Evolutionary conservation across 2,329 filamentous ascomycete species (phyloP).

Genomic region (Colletotrichum camelliae): DNA sequence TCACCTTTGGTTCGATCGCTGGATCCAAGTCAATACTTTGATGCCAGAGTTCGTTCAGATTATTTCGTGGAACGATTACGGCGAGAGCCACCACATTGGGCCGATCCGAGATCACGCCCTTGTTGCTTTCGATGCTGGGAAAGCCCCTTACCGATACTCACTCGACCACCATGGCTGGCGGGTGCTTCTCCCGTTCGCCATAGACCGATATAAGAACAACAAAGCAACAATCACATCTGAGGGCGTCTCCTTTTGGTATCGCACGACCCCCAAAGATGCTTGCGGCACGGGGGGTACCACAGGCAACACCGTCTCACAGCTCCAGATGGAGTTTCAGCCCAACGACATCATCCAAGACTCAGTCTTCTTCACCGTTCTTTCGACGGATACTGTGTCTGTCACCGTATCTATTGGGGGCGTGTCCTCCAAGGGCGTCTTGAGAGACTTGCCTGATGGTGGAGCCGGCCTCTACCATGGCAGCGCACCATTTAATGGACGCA

Average conservation of each 20-base stretch:
- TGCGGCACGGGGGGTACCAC: conserved; percentile 33
- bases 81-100: conserved; percentile 60
- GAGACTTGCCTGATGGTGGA: neutral
- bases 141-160: conserved; percentile 52
- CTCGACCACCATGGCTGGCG: conserved; percentile 54
- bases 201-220: conserved; percentile 52
- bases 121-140: neutral
- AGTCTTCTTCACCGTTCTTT: conserved; percentile 25
- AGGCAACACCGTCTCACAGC: conserved; percentile 30
- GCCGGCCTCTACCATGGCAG: conserved; percentile 34
- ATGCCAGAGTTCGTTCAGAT: conserved; percentile 58
- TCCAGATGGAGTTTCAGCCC: conserved; percentile 27
- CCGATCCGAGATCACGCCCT: conserved; percentile 38
- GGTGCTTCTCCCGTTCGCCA: conserved; percentile 52
- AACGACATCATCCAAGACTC: conserved; percentile 14
- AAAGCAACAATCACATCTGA: conserved; percentile 31
- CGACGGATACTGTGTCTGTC: neutral
- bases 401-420: neutral
- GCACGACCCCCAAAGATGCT: conserved; percentile 24
- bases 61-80: conserved; percentile 55
- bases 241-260: conserved; percentile 35
- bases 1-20: conserved; percentile 63
- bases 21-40: conserved; percentile 51
- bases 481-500: conserved; percentile 24
- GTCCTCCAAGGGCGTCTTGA: neutral